Evolutionary conservation across 1,284 basidiomycete genomes (phyloP), one percentile per base, ranked within the genome.

Genomic region (Irpex sp.): DNA sequence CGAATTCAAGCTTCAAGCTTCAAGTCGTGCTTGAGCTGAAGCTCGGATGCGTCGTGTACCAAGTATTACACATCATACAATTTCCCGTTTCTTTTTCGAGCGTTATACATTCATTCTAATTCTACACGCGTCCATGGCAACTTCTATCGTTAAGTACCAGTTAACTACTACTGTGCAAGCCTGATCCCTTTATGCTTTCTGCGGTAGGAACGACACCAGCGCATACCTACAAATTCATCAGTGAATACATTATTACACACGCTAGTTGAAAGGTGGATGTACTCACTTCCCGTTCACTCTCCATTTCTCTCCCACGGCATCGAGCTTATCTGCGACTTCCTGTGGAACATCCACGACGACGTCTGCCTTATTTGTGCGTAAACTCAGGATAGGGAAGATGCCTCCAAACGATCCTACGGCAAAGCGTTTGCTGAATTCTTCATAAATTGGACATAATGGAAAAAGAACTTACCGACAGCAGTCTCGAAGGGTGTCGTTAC

Each of bases 281-380:
- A 57, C 60, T 52, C 36, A 65, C 89, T 88, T 89, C 66, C 94
- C 94, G 71, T 87, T 88, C 37, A 90, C 83, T 58, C 92, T 79
- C 94, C 94, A 96, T 64, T 88, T 88, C 68, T 87, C 84, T 34
- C 84, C 91, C 60, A 81, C 83, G 47, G 70, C 71, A 70, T 96
- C 92, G 6, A 96, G 78, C 66, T 79, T 78, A 65, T 89, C 85
- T 0, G 86, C 89, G 2, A 86, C 77, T 0, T 86, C 87, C 62
- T 85, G 78, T 2, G 85, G 76, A 4, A 97, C 81, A 1, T 91
- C 94, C 11, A 95, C 93, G 38, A 92, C 92, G 1, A 98, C 96
- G 72, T 98, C 96, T 0, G 97, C 97, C 76, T 99, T 98, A 81
- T 93, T 96, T 1, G 97, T 99, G 26, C 97, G 85, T 64, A 98